Percentiles rank a stretch among this genome's conserved stretches.
Conservation (phyloP, 1,284 basidiomycete species). For the Trametes polyzona region DNA sequence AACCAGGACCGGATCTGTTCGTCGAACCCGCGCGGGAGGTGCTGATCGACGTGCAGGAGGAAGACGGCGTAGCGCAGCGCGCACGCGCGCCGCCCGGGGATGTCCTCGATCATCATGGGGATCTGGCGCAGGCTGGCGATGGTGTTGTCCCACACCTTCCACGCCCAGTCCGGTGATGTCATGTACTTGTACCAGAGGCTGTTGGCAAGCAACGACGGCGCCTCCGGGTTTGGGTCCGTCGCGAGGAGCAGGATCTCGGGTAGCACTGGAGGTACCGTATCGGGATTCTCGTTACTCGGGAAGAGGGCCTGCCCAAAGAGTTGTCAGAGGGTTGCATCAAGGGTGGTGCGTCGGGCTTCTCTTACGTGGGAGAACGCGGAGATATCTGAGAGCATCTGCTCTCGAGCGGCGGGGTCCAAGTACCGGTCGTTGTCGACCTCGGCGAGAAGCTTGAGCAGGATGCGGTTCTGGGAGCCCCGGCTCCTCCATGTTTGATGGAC, state of each 20-base stretch:
- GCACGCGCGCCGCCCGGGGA: constrained; percentile 48
- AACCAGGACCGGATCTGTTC: constrained; percentile 72
- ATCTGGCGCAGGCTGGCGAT: constrained; percentile 71
- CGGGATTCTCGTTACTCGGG: constrained; percentile 48
- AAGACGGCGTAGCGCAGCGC: constrained; percentile 70
- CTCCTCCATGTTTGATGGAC: constrained; percentile 66
- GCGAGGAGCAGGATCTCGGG: constrained; percentile 70
- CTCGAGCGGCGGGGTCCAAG: constrained; percentile 56
- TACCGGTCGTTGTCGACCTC: constrained; percentile 65
- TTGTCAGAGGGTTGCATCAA: neutral
- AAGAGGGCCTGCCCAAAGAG: constrained; percentile 43
- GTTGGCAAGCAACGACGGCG: constrained; percentile 71
- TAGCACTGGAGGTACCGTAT: constrained; percentile 59
- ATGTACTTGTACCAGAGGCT: constrained; percentile 80
- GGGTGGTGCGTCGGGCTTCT: constrained; percentile 19
- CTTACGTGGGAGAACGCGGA: constrained; percentile 60
- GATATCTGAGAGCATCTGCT: constrained; percentile 62
- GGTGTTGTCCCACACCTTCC: constrained; percentile 80
- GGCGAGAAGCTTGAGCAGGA: constrained; percentile 60
- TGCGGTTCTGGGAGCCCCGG: constrained; percentile 64
- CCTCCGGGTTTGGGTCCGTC: constrained; percentile 57
- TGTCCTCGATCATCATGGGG: constrained; percentile 55
- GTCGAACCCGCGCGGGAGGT: constrained; percentile 72
- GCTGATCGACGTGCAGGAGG: constrained; percentile 72
- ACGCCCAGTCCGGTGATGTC: constrained; percentile 69